Percentiles rank a stretch among this genome's conserved stretches.
Evolutionary conservation across 2,329 filamentous ascomycete genomes (phyloP).

Genomic region (Nemania bipapillata): DNA sequence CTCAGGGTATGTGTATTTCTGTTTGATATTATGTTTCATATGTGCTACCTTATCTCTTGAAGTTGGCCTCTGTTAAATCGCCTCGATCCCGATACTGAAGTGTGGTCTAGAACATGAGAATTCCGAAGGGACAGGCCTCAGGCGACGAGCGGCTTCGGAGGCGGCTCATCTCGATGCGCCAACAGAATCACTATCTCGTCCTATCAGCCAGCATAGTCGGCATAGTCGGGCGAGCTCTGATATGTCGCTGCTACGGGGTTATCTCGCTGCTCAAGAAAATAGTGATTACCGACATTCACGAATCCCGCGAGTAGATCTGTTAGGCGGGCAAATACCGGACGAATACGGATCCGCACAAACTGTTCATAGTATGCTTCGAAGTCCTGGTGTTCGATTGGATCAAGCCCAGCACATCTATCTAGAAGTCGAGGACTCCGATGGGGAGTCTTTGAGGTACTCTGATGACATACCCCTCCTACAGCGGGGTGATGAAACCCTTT

Average conservation of each 20-base stretch:
- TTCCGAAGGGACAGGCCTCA: constrained; percentile 57
- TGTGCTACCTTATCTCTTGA: background rate
- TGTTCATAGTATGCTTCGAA: constrained; percentile 62
- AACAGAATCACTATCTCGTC: constrained; percentile 62
- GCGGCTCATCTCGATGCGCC: constrained; percentile 67
- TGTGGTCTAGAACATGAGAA: constrained; percentile 49
- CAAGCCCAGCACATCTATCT: constrained; percentile 62
- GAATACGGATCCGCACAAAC: constrained; percentile 61
- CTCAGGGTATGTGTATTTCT: constrained; percentile 69
- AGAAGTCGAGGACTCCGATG: constrained; percentile 76
- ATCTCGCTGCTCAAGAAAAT: constrained; percentile 59
- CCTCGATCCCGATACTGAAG: constrained; percentile 21
- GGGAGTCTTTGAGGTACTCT: constrained; percentile 72
- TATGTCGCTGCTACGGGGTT: constrained; percentile 68
- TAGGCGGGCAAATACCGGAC: constrained; percentile 53
- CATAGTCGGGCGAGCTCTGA: constrained; percentile 78
- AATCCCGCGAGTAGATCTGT: constrained; percentile 62
- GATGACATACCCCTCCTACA: constrained; percentile 75
- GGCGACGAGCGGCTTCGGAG: constrained; percentile 70
- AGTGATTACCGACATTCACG: constrained; percentile 58
- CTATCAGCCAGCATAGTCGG: constrained; percentile 70
- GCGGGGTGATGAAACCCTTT: constrained; percentile 71
- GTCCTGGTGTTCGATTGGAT: constrained; percentile 65
- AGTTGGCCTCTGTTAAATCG: background rate
- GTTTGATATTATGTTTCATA: background rate